Base-by-base conservation (phyloP, 2,329 filamentous ascomycete species). In the Aaosphaeria pasadenensis region DNA sequence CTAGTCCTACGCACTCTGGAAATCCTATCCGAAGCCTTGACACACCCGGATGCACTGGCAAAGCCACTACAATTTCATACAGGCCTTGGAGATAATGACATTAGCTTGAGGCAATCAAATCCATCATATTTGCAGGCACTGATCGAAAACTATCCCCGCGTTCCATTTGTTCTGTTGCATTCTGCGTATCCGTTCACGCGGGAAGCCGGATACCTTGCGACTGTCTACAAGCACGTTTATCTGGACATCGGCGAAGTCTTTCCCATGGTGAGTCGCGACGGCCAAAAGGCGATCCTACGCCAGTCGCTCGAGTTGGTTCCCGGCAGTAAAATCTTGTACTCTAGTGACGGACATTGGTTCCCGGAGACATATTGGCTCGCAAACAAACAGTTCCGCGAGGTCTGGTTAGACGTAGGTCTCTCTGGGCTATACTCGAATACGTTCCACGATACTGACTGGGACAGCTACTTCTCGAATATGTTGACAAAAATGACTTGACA, bases 1-100 rank as follows among this genome's bases (percentile, higher is more conserved):
- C 69, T 92, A 3, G 82, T 94, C 1, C 79, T 87, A 46, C 74
- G 78, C 30, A 78, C 84, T 0, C 83, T 89, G 5, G 74, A 78
- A 41, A 65, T 84, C 30, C 78, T 92, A 5, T 71, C 70, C 1
- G 69, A 73, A 31, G 66, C 64, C 11, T 13, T 59, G 9, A 52
- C 59, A 13, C 59, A 54, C 30, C 65, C 64, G 3, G 69, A 70
- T 30, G 57, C 58, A 3, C 50, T 67, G 2, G 81, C 80, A 48
- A 94, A 92, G 63, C 88, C 89, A 0, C 74, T 95, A 9, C 89
- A 95, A 60, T 87, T 95, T 54, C 89, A 95, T 60, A 94, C 88
- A 0, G 89, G 89, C 0, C 76, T 94, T 0, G 89, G 89, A 1
- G 89, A 94, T 61, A 88, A 85, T 55, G 89, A 94, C 58, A 86